Percentiles rank a stretch among this genome's conserved stretches.
Evolutionary conservation across 768 basidiomycete species (phyloP).

Genomic region (Kwoniella newhampshirensis): DNA sequence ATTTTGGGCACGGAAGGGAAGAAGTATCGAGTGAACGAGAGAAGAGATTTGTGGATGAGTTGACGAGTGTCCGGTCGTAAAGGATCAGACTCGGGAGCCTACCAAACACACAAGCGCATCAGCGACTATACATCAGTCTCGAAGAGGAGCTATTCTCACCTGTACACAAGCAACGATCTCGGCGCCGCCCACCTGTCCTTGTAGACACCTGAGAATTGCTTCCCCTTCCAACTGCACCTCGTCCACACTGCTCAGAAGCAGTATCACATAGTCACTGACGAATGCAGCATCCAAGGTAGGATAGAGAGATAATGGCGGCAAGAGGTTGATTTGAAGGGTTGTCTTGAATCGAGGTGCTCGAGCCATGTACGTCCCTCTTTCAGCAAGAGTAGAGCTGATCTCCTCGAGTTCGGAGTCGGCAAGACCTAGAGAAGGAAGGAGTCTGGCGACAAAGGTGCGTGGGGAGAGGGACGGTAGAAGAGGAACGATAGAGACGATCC

Average conservation of each 20-base stretch:
- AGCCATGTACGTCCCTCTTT: constrained; percentile 25
- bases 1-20: constrained; percentile 76
- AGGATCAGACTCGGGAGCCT: constrained; percentile 41
- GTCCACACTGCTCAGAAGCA: constrained; percentile 72
- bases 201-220: constrained; percentile 77
- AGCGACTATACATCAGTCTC: background rate
- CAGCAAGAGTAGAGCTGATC: constrained; percentile 11
- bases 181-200: constrained; percentile 79
- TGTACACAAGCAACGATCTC: constrained; percentile 74
- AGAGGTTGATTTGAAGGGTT: constrained; percentile 78
- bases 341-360: constrained; percentile 90
- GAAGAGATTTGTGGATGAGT: constrained; percentile 76
- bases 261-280: constrained; percentile 84
- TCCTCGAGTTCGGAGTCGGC: constrained; percentile 55
- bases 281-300: constrained; percentile 79
- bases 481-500: constrained; percentile 85
- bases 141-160: constrained; percentile 53
- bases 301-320: constrained; percentile 71
- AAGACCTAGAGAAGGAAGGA: constrained; percentile 65
- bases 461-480: constrained; percentile 68
- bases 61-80: constrained; percentile 61
- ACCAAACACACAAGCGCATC: constrained; percentile 1
- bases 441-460: constrained; percentile 59
- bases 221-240: constrained; percentile 88
- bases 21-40: constrained; percentile 94